These are phyloP conservation scores for Chrysoporthe deuterocubensis DNA, from an alignment of 2,329 filamentous ascomycete genomes.

Conservation along the genomic window DNA sequence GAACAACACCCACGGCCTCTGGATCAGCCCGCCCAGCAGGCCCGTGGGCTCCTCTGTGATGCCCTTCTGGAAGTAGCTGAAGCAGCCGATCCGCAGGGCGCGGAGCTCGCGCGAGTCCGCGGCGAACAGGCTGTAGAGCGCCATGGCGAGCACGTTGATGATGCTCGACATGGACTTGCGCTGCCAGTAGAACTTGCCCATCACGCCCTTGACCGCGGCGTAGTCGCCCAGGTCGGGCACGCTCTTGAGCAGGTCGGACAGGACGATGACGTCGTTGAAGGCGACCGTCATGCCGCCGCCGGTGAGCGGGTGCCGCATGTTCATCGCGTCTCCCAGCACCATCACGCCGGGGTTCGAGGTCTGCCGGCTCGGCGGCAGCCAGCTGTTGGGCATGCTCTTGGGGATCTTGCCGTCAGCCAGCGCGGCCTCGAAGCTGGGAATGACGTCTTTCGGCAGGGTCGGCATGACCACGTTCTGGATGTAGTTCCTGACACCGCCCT, in stretches of 20 bases:
- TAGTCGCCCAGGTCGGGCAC: conserved; percentile 74
- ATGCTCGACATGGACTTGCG: conserved; percentile 82
- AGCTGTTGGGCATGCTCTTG: conserved; percentile 91
- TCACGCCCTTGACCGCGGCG: conserved; percentile 65
- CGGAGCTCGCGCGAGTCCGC: conserved; percentile 78
- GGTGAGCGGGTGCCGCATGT: conserved; percentile 98
- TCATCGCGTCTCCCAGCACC: conserved; percentile 90
- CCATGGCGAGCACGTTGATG: conserved; percentile 97
- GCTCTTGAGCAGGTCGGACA: conserved; percentile 70
- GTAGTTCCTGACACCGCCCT: conserved; percentile 85
- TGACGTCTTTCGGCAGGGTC: conserved; percentile 71
- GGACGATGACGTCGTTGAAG: conserved; percentile 85
- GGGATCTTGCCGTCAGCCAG: conserved; percentile 79
- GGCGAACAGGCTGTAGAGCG: conserved; percentile 88
- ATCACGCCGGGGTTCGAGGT: conserved; percentile 68
- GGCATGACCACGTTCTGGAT: conserved; percentile 78
- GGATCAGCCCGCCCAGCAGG: conserved; percentile 80
- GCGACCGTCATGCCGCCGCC: conserved; percentile 98
- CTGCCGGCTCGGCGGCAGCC: conserved; percentile 76
- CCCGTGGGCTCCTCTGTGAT: conserved; percentile 79
- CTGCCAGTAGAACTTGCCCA: conserved; percentile 82
- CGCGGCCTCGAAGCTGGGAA: conserved; percentile 74
- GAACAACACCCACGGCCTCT: conserved; percentile 76
- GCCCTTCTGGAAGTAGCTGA: conserved; percentile 83
- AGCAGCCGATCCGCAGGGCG: conserved; percentile 87